These are phyloP conservation scores for Epicoccum sorghinum DNA, from an alignment of 2,329 filamentous ascomycete genomes.

Conservation along the genomic window DNA sequence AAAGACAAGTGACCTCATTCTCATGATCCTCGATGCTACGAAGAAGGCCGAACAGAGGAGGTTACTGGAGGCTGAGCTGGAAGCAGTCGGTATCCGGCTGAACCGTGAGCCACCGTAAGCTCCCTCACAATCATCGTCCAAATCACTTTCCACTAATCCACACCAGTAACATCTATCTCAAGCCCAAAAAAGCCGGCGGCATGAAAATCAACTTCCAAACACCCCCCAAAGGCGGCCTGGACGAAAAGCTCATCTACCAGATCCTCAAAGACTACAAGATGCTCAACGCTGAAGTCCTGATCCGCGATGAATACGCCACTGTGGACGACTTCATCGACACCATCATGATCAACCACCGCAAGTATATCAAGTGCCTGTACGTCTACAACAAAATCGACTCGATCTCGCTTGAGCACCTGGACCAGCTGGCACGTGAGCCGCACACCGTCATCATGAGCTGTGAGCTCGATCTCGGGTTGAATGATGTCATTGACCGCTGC, in stretches of 20 bases:
- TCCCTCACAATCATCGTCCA: background rate
- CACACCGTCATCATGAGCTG: slow-evolving; percentile 97
- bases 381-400: slow-evolving; percentile 99
- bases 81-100: slow-evolving; percentile 91
- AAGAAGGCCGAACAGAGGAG: slow-evolving; percentile 94
- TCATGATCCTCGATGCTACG: slow-evolving; percentile 97
- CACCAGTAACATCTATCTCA: slow-evolving; percentile 90
- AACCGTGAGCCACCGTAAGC: slow-evolving; percentile 87
- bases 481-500: slow-evolving; percentile 91
- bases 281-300: slow-evolving; percentile 93
- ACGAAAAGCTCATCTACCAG: slow-evolving; percentile 98
- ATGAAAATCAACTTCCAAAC: slow-evolving; percentile 98
- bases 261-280: slow-evolving; percentile 99
- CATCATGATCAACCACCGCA: slow-evolving; percentile 98
- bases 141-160: background rate
- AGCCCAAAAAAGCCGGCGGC: slow-evolving; percentile 91
- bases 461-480: slow-evolving; percentile 90
- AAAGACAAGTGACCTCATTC: slow-evolving; percentile 95
- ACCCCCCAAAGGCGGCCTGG: slow-evolving; percentile 83
- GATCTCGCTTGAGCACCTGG: slow-evolving; percentile 90
- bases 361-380: slow-evolving; percentile 93
- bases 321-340: slow-evolving; percentile 99
- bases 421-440: slow-evolving; percentile 88
- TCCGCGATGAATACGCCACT: slow-evolving; percentile 90
- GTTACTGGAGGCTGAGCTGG: slow-evolving; percentile 86